Evolutionary conservation across 2,329 filamentous ascomycete species (phyloP), one percentile per base, ranked within the genome.

Genomic region (Lizonia empirigonia): DNA sequence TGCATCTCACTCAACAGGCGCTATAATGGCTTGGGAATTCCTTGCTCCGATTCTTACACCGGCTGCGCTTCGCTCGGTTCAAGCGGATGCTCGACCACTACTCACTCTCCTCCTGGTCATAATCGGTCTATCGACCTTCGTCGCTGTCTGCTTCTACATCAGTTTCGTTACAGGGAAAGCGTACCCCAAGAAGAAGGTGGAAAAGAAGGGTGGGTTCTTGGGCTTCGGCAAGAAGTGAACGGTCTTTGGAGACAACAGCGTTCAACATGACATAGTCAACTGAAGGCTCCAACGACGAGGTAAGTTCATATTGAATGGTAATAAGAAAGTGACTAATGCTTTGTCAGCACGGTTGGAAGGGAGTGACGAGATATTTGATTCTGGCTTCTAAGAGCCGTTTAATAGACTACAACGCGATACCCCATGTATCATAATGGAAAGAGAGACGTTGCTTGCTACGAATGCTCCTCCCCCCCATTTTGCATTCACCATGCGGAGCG

Each of bases 21-120:
- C 34, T 41, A 61, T 39, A 16, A 68, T 68, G 65, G 63, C 59
- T 26, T 64, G 63, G 55, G 64, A 65, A 7, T 69, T 60, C 45
- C 65, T 69, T 38, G 64, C 65, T 38, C 65, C 65, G 9, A 67
- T 69, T n/a, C 64, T 66, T 24, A 69, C 66, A 15, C 66, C 66
- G 3, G 55, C 63, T 19, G 66, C 66, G n/a, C 55, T 69, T 29
- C 66, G 66, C 45, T 67, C 63, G 23, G 64, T 69, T n/a, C 58
- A 69, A 49, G 64, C 64, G 24, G 66, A 92, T 70, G 88, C 89
- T 9, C 87, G 92, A 2, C 94, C 93, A 13, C 91, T 97, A 63
- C 84, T 96, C 61, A 87, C 87, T 15, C 95, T 91, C 0, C 75
- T 90, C 50, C 92, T 97, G 74, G 84, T 93, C 39, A 77, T 96